Base-by-base conservation (phyloP, 306 rosid genomes). In the Hippophae tibetana region DNA sequence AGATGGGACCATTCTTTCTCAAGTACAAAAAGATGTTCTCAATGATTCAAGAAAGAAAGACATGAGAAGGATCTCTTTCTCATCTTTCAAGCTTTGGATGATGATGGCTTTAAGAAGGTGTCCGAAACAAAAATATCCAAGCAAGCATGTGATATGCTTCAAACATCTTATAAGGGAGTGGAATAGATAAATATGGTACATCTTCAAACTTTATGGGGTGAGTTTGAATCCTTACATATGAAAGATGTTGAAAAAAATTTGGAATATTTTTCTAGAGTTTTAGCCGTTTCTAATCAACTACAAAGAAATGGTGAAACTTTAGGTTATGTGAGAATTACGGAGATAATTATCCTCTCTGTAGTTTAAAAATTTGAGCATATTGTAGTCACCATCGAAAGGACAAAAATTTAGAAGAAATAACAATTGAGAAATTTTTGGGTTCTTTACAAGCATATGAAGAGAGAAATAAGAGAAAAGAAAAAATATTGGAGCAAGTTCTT, bases 381-480 rank as follows among this genome's bases (percentile, higher is more conserved):
- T 18, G 23, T 18, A 18, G 23, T 18, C 27, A 5, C 48, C 10
- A 50, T 62, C 13, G 67, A 62, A 9, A 58, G 52, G 25, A 47
- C 40, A 0, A 62, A 62, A 40, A 60, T 44, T 44, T 60, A 23
- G 26, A n/a, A 43, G 13, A 43, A 6, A 47, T 61, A 55, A 14
- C 12, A 5, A 25, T 42, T 43, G 63, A 59, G 13, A 25, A 59
- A 59, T 41, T 59, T 1, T 42, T 59, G 63, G 31, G 63, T 42
- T 59, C 52, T 2, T 14, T 11, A 44, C 63, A 59, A 59, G 63
- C 63, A 2, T 59, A 59, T 43, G 63, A 59, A 59, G 60, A 56
- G n/a, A 56, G 14, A 53, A 26, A 56, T 9, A 56, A 56, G 26
- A 56, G 41, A 13, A 38, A 31, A 45, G 45, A 56, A 56, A 31